A percentile compares a stretch with the other conserved stretches of the same genome.
Conservation (phyloP, 352 stramenopile genomes). For the Phytophthora macrochlamydospora region DNA sequence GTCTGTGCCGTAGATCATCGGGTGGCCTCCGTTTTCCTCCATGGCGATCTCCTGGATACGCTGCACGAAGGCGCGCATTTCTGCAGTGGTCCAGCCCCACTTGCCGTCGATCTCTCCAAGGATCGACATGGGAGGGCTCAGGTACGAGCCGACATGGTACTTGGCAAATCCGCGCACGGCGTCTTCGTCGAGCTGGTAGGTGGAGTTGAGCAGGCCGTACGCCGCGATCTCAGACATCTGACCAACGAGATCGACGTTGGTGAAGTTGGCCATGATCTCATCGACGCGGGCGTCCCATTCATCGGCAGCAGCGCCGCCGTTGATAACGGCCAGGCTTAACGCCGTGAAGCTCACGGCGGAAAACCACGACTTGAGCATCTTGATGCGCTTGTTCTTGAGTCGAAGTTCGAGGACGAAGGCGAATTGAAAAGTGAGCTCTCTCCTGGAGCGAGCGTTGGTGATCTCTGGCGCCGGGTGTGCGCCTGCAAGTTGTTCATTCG, state of each 20-base stretch:
- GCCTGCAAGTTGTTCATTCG: no score
- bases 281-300: slow-evolving; percentile 28
- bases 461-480: no score
- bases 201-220: slow-evolving; percentile 59
- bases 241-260: slow-evolving; percentile 50
- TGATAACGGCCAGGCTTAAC: slow-evolving; percentile 20
- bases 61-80: slow-evolving; percentile 71
- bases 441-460: neutral
- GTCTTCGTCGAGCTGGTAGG: slow-evolving; percentile 60
- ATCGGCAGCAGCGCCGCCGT: slow-evolving; percentile 12
- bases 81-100: slow-evolving; percentile 44
- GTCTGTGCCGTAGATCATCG: slow-evolving; percentile 86
- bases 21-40: slow-evolving; percentile 57
- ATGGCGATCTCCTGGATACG: slow-evolving; percentile 81
- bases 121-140: slow-evolving; percentile 55
- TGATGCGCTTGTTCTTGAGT: slow-evolving; percentile 14
- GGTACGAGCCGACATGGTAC: slow-evolving; percentile 83
- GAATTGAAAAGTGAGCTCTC: slow-evolving; percentile 30
- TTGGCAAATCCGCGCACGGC: slow-evolving; percentile 61
- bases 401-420: slow-evolving; percentile 10
- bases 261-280: slow-evolving; percentile 32
- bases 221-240: slow-evolving; percentile 91
- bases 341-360: slow-evolving; percentile 22
- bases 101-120: slow-evolving; percentile 12
- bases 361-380: slow-evolving; percentile 33